Evolutionary conservation across 305 asterid genomes (phyloP), one percentile per base, ranked within the genome.

Genomic region (Fraxinus baroniana): DNA sequence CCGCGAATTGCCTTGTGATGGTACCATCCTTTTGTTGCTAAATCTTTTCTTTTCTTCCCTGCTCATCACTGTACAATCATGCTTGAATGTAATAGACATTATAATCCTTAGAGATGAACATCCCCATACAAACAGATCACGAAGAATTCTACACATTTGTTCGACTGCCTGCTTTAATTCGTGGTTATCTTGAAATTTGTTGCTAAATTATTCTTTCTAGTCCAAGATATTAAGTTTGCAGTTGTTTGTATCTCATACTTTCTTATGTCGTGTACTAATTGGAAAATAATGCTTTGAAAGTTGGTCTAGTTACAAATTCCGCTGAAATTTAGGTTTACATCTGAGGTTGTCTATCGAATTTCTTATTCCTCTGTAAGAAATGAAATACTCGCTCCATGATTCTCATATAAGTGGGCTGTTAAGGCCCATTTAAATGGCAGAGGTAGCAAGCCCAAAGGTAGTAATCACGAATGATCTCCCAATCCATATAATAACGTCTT

Each of bases 1-100:
- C 74, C 15, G 74, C 36, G 70, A 81, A 33, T 60, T 52, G 64
- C 66, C 81, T 77, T 20, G 66, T 49, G 79, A 60, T 49, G 74
- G 64, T 71, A 37, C 46, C n/a, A 37, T 77, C 79, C 66, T 76
- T 68, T 18, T 12, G 78, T n/a, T 28, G 73, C 35, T 24, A 10
- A 64, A 24, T 24, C 73, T 22, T 22, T 64, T 64, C 13, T 64
- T 15, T 17, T 49, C 17, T 49, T 17, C 60, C 32, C 73, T 55
- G 24, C 35, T 26, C 24, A 4, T 64, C 33, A 3, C 73, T 64
- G 35, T 64, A 64, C 35, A 60, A 64, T 64, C 35, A 24, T 10
- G 33, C 13, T 64, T 64, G 32, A 5, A 64, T 64, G 73, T 66
- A 24, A 62, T 22, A 18, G 30, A 20, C 70, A 62, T 8, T 22